phyloP scores from a whole-genome alignment of 352 stramenopile species.

The Hyaloperonospora arabidopsidis region DNA sequence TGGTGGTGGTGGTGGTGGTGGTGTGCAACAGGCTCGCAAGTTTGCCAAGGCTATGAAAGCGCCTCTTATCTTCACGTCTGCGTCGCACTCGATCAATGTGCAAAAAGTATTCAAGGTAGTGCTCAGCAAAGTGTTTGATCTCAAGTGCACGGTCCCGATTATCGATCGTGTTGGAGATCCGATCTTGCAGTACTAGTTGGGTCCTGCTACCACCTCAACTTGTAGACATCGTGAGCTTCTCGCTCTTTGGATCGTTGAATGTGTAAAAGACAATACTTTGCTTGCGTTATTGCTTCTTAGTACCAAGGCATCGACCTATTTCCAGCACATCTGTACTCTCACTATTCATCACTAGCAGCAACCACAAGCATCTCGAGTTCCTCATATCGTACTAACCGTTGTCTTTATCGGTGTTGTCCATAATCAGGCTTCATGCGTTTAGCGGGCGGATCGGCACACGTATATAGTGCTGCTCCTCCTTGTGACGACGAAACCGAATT shows the following conservation, averaged over 20 bases:
- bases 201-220: conserved; percentile 6
- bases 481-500: too few species aligned
- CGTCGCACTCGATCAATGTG: conserved; percentile 92
- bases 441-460: too few species aligned
- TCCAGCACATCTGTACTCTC: neutral
- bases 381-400: too few species aligned
- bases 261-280: conserved; percentile 14
- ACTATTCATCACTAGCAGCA: conserved; percentile 2
- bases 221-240: conserved; percentile 8
- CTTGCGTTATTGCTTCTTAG: neutral
- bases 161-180: conserved; percentile 89
- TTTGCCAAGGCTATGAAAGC: conserved; percentile 94
- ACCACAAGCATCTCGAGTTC: conserved; percentile 3
- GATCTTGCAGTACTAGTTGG: conserved; percentile 81
- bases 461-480: too few species aligned
- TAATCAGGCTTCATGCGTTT: too few species aligned
- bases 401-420: too few species aligned
- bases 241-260: neutral
- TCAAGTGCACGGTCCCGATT: conserved; percentile 90
- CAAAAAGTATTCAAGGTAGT: conserved; percentile 95
- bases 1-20: neutral
- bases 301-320: neutral
- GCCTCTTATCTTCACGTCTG: conserved; percentile 90
- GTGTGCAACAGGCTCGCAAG: conserved; percentile 71
- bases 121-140: conserved; percentile 90